Evolutionary conservation across 352 stramenopile genomes (phyloP).

Genomic region (Aphanomyces astaci): DNA sequence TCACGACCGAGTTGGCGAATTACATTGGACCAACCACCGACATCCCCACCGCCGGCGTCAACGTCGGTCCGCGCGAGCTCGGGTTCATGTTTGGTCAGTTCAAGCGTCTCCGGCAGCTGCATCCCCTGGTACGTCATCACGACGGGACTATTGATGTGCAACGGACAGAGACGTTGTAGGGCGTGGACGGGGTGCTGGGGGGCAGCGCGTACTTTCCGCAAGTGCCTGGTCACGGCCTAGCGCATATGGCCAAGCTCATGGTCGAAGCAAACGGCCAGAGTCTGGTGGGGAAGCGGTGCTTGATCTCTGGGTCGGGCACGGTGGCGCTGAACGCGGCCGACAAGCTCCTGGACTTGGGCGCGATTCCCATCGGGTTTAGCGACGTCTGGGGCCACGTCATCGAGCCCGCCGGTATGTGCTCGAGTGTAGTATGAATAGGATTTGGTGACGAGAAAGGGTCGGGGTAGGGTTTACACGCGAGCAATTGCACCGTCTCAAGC

Average conservation of each 20-base stretch:
- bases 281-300: constrained; percentile 93
- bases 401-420: constrained; percentile 85
- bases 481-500: constrained; percentile 62
- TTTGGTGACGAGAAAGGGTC: neutral
- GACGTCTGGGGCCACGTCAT: constrained; percentile 94
- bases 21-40: constrained; percentile 96
- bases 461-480: constrained; percentile 49
- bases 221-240: constrained; percentile 89
- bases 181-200: constrained; percentile 82
- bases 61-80: constrained; percentile 91
- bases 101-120: constrained; percentile 89
- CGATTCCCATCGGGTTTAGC: constrained; percentile 93
- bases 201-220: constrained; percentile 85
- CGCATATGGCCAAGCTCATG: constrained; percentile 93
- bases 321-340: constrained; percentile 90
- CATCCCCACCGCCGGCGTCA: constrained; percentile 92
- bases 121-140: constrained; percentile 37
- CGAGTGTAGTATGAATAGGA: neutral
- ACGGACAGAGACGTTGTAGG: constrained; percentile 25
- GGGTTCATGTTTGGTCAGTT: constrained; percentile 98
- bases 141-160: too few relatives aligned
- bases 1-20: constrained; percentile 97
- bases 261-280: constrained; percentile 88
- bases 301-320: constrained; percentile 94
- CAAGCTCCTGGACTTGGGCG: constrained; percentile 93